These are phyloP conservation scores for Plasmodium billcollinsi DNA, from an alignment of 169 alveolate genomes.

Conservation along the genomic window DNA sequence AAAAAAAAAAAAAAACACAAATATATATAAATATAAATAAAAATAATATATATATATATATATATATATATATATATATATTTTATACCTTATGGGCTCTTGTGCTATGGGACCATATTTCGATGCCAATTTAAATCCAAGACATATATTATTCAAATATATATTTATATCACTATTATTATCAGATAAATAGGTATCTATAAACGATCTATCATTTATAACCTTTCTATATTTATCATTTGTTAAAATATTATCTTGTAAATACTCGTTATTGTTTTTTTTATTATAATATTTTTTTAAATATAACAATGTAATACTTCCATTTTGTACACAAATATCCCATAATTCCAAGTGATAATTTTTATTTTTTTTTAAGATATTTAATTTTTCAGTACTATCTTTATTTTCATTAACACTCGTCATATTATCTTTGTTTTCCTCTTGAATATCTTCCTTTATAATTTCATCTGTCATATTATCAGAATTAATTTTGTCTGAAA, in stretches of 20 bases:
- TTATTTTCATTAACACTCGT: not conserved
- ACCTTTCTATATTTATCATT: slow-evolving; percentile 55
- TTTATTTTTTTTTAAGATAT: slow-evolving; percentile 31
- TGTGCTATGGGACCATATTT: slow-evolving; percentile 96
- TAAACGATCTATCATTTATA: slow-evolving; percentile 53
- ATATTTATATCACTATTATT: slow-evolving; percentile 72
- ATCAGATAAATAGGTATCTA: slow-evolving; percentile 71
- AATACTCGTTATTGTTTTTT: slow-evolving; percentile 43
- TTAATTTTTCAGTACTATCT: slow-evolving; percentile 18
- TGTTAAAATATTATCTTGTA: slow-evolving; percentile 47
- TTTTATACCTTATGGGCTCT: slow-evolving; percentile 95
- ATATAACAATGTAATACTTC: slow-evolving; percentile 79
- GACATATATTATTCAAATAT: slow-evolving; percentile 66
- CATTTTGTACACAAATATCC: slow-evolving; percentile 83
- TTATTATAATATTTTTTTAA: slow-evolving; percentile 64
- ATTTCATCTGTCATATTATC: slow-evolving; percentile 11
- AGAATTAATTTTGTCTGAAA: slow-evolving; percentile 11
- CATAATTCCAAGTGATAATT: slow-evolving; percentile 66
- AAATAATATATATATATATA: not conserved
- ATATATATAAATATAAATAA: not conserved
- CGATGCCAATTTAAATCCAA: slow-evolving; percentile 95
- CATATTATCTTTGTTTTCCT: not conserved
- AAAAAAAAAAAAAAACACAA: not conserved
- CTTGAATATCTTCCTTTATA: not conserved
- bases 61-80: slow-evolving; percentile 37